Evolutionary conservation across 2,329 filamentous ascomycete genomes (phyloP).

Genomic region (Xylariaceae sp.): DNA sequence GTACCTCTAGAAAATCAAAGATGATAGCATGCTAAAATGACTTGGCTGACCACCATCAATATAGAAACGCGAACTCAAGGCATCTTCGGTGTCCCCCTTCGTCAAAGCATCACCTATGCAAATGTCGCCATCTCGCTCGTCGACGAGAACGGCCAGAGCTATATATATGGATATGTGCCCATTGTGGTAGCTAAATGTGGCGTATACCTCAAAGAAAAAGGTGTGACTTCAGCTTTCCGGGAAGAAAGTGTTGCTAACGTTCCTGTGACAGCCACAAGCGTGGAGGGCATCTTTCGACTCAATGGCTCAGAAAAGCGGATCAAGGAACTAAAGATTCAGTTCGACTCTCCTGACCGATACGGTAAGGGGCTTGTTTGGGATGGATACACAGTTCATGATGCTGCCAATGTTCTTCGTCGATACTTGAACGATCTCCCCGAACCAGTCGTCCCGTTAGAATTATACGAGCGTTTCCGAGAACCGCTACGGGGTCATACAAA

Average conservation of each 20-base stretch:
- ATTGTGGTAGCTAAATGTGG: conserved; percentile 99
- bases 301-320: conserved; percentile 97
- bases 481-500: conserved; percentile 76
- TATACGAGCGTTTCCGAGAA: conserved; percentile 90
- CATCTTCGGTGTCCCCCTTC: conserved; percentile 93
- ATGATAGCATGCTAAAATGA: conserved; percentile 24
- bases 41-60: conserved; percentile 32
- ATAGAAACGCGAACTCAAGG: conserved; percentile 65
- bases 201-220: conserved; percentile 97
- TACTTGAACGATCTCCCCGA: conserved; percentile 97
- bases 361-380: conserved; percentile 97
- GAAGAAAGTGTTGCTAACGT: conserved; percentile 33
- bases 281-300: conserved; percentile 95
- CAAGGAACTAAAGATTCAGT: conserved; percentile 90
- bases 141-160: conserved; percentile 90
- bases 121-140: conserved; percentile 97
- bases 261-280: conserved; percentile 74
- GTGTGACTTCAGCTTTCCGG: conserved; percentile 56
- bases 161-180: conserved; percentile 97
- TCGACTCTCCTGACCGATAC: conserved; percentile 93
- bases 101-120: conserved; percentile 94
- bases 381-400: conserved; percentile 97
- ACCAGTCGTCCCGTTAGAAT: conserved; percentile 91
- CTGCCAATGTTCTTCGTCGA: conserved; percentile 91
- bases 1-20: conserved; percentile 5